Evolutionary conservation across 2,329 filamentous ascomycete species (phyloP), one percentile per base, ranked within the genome.

Genomic region (Monosporascus sp.): DNA sequence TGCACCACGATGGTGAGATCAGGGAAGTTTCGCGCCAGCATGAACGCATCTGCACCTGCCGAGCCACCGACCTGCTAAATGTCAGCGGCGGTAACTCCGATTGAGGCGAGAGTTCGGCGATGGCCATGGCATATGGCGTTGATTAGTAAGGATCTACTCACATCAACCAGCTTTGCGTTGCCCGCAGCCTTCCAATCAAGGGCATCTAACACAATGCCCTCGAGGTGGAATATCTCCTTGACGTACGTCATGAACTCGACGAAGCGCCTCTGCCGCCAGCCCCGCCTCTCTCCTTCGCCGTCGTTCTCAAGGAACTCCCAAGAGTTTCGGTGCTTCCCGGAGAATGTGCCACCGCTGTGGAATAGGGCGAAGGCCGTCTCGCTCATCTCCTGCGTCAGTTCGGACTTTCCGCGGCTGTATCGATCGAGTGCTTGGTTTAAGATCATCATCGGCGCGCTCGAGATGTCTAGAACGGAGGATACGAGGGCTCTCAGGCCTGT

Each of bases 1-100:
- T 80, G 72, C 1, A 80, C 73, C 9, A 68, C 66, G 53, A 77
- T 68, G 26, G 58, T 66, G 41, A 78, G 68, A 37, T 73, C 64
- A 4, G 74, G 70, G 61, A 71, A 74, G 38, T 70, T 63, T 22
- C 68, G 63, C 7, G 74, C 74, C 3, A 78, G 64, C 5, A 70
- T 66, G 28, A 75, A 65, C n/a, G 68, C 62, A 49, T 73, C 71
- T 54, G 73, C 70, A 14, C 74, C 75, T 8, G 63, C 70, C 5
- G 74, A 76, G 20, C 75, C 74, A 8, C 74, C 74, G 22, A 77
- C 61, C 72, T 73, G 31, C 3, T 7, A 22, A 17, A 8, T 51
- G 44, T 56, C 38, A 58, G 56, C 54, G 45, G 24, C 20, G 31
- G 17, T 8, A 24, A 26, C 47, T 8, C 28, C 17, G 3, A 28